Evolutionary conservation across 2,329 filamentous ascomycete species (phyloP).

Genomic region (Fusarium buxicola): DNA sequence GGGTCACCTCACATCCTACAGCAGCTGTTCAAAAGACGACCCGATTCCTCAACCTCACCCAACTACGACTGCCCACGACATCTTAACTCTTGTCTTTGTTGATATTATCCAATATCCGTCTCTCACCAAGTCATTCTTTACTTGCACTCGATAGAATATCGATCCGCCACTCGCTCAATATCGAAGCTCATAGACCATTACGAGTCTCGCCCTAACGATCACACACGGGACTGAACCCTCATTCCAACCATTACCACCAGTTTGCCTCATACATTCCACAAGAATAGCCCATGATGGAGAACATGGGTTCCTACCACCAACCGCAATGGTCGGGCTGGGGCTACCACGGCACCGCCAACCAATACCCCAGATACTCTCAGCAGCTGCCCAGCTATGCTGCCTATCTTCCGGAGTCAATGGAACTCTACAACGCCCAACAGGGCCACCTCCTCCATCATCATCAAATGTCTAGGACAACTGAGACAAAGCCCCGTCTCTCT

Average conservation of each 20-base stretch:
- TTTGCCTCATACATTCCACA: conserved; percentile 27
- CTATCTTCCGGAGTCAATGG: conserved; percentile 55
- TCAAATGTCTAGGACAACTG: conserved; percentile 55
- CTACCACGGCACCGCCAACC: conserved; percentile 46
- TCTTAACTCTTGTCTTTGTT: conserved; percentile 34
- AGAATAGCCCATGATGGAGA: conserved; percentile 37
- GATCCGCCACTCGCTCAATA: conserved; percentile 29
- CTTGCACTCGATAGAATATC: conserved; percentile 19
- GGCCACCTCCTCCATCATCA: conserved; percentile 53
- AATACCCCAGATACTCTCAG: conserved; percentile 50
- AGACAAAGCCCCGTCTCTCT: conserved; percentile 65
- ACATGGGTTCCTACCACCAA: conserved; percentile 52
- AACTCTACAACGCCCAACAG: conserved; percentile 53
- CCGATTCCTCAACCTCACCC: conserved; percentile 34
- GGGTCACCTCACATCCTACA: conserved; percentile 34
- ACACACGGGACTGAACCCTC: conserved; percentile 25
- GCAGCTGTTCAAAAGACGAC: conserved; percentile 46
- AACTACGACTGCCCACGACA: conserved; percentile 30
- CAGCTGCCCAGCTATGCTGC: conserved; percentile 50
- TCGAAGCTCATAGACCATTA: conserved; percentile 7
- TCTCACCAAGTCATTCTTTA: conserved; percentile 42
- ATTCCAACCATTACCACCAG: conserved; percentile 35
- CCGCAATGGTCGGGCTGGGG: conserved; percentile 53
- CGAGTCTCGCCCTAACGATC: conserved; percentile 14
- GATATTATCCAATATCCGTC: conserved; percentile 24